Percentiles rank a stretch among this genome's conserved stretches.
Evolutionary conservation across 2,329 filamentous ascomycete genomes (phyloP).

Genomic region (Fusarium incarnatum): DNA sequence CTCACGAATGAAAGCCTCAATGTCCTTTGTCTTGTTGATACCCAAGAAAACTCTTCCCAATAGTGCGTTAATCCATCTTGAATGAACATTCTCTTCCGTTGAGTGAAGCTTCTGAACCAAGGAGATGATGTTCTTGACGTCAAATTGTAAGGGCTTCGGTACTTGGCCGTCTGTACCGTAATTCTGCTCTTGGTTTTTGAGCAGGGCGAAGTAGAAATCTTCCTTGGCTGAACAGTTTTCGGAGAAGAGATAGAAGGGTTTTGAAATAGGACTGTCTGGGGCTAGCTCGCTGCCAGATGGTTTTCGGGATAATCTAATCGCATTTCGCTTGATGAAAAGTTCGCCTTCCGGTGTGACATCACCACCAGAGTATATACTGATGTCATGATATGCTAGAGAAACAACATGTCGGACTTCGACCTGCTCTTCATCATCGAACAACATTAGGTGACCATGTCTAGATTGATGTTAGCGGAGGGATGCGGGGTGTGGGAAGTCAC

Average conservation of each 20-base stretch:
- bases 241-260: slow-evolving; percentile 93
- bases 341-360: slow-evolving; percentile 87
- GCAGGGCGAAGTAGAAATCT: slow-evolving; percentile 94
- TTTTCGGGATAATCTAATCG: slow-evolving; percentile 81
- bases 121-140: slow-evolving; percentile 86
- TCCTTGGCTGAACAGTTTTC: slow-evolving; percentile 97
- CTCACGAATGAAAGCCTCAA: slow-evolving; percentile 81
- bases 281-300: slow-evolving; percentile 64
- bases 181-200: slow-evolving; percentile 83
- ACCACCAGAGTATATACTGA: slow-evolving; percentile 86
- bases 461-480: slow-evolving; percentile 20
- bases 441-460: slow-evolving; percentile 94
- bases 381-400: slow-evolving; percentile 86
- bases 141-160: slow-evolving; percentile 80
- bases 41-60: slow-evolving; percentile 89
- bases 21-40: slow-evolving; percentile 83
- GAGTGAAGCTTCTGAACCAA: slow-evolving; percentile 92
- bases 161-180: slow-evolving; percentile 65
- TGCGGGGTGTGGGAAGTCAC: not conserved
- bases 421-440: slow-evolving; percentile 96
- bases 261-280: slow-evolving; percentile 70
- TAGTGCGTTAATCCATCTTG: slow-evolving; percentile 92
- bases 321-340: slow-evolving; percentile 94
- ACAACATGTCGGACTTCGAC: slow-evolving; percentile 97
- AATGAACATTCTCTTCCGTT: slow-evolving; percentile 89